Base-by-base conservation (phyloP, 352 stramenopile species). In the Pythium monospermum region DNA sequence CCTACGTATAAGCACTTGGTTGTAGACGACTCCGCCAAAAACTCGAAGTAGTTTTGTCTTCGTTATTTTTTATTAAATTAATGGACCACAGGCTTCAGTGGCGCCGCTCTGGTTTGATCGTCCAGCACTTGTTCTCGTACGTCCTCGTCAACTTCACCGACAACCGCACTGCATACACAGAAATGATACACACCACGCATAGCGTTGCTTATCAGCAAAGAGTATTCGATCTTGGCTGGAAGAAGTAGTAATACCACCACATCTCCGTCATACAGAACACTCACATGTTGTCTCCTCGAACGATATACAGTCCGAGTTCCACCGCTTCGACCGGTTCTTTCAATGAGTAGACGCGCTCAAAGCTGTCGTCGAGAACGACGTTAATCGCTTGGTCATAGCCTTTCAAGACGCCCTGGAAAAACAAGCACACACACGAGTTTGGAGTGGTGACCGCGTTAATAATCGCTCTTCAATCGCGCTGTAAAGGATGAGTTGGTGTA, bases 351-450 rank as follows among this genome's bases (percentile, higher is more conserved):
- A 97, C 85, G 57, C 91, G 84, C 73, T 98, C 92, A 50, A 96
- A 94, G 73, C 84, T 96, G 65, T 97, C 83, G 65, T 96, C 77
- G 48, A 98, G 61, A 37, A 98, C 77, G 27, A 98, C 61, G 69
- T 98, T 98, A 57, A 94, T 95, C 33, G 79, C 88, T 69, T 97
- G 85, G 68, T 98, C 93, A 66, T 94, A 97, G 22, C 93, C 93
- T 57, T 91, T 92, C 13, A 96, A 68, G 38, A 87, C 76, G 18
- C 86, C 86, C 83, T 95, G 49, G 19, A n/a, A n/a, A n/a, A n/a
- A n/a, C n/a, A n/a, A n/a, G n/a, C n/a, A n/a, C n/a, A n/a, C n/a
- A n/a, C n/a, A n/a, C n/a, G n/a, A n/a, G n/a, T n/a, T n/a, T n/a
- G n/a, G n/a, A n/a, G n/a, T n/a, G n/a, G n/a, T n/a, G n/a, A n/a